phyloP scores from a whole-genome alignment of 495 filamentous ascomycete species.

The Hamigera avellanea region DNA sequence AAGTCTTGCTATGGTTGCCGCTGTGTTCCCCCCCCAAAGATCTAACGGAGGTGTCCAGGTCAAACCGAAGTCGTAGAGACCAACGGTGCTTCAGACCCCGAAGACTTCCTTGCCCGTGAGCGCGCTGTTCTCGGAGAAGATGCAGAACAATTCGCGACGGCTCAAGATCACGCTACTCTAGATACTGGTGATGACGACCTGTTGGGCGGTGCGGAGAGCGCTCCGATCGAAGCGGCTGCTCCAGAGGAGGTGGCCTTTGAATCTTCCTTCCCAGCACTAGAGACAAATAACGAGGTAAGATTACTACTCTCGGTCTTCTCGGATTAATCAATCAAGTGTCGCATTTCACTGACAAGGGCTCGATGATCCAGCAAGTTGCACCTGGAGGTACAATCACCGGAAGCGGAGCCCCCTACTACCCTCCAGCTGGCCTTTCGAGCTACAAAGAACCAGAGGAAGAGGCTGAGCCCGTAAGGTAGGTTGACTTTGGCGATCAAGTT shows the following conservation, averaged over 20 bases:
- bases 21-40: slow-evolving; percentile 12
- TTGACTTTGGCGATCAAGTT: neutral
- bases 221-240: slow-evolving; percentile 17
- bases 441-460: slow-evolving; percentile 56
- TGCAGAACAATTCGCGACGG: slow-evolving; percentile 76
- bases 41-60: slow-evolving; percentile 32
- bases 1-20: slow-evolving; percentile 22
- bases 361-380: slow-evolving; percentile 53
- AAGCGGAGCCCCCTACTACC: slow-evolving; percentile 61
- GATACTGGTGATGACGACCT: slow-evolving; percentile 59
- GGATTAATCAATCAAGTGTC: neutral
- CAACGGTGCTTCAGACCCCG: slow-evolving; percentile 34
- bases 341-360: slow-evolving; percentile 12
- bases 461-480: slow-evolving; percentile 68
- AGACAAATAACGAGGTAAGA: slow-evolving; percentile 73
- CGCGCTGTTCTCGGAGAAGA: slow-evolving; percentile 83
- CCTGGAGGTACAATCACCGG: slow-evolving; percentile 85
- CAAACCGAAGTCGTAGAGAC: slow-evolving; percentile 43
- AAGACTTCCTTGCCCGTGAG: slow-evolving; percentile 85
- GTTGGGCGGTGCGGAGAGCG: slow-evolving; percentile 49
- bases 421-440: slow-evolving; percentile 42
- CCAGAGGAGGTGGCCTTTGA: slow-evolving; percentile 64
- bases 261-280: slow-evolving; percentile 76
- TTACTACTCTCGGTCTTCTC: slow-evolving; percentile 11
- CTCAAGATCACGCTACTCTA: slow-evolving; percentile 55